Evolutionary conservation across 2,329 filamentous ascomycete genomes (phyloP).

Genomic region (Lecanosticta acicola): DNA sequence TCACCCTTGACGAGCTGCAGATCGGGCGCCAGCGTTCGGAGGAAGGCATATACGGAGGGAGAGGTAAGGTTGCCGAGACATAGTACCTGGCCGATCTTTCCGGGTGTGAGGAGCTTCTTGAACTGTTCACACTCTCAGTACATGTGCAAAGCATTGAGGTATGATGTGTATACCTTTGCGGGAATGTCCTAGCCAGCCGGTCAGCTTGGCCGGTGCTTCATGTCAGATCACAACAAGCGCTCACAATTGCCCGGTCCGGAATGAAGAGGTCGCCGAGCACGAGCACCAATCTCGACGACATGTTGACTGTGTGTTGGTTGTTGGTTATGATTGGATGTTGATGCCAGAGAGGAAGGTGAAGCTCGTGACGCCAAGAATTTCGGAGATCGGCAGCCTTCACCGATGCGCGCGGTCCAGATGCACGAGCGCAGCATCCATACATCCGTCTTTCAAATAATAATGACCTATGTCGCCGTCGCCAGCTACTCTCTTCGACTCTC

Average conservation of each 20-base stretch:
- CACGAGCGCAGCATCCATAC: no score
- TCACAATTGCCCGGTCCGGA: slow-evolving; percentile 74
- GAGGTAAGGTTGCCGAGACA: slow-evolving; percentile 56
- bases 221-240: background rate
- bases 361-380: no score
- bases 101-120: slow-evolving; percentile 54
- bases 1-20: slow-evolving; percentile 66
- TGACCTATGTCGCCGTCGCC: no score
- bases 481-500: no score
- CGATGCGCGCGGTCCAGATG: no score
- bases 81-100: slow-evolving; percentile 54
- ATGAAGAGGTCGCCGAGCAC: slow-evolving; percentile 93
- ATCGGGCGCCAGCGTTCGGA: slow-evolving; percentile 53
- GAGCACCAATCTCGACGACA: slow-evolving; percentile 83
- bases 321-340: no score
- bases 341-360: no score
- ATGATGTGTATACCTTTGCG: slow-evolving; percentile 60
- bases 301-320: slow-evolving; percentile 35
- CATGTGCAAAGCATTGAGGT: slow-evolving; percentile 1
- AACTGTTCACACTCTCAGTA: slow-evolving; percentile 31
- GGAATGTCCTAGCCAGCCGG: slow-evolving; percentile 61
- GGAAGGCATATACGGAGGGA: slow-evolving; percentile 53
- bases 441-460: background rate
- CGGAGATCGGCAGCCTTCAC: background rate
- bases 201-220: slow-evolving; percentile 17